These are phyloP conservation scores for Kodamaea fukazawae DNA, from an alignment of 805 yeast genomes.

Conservation along the genomic window DNA sequence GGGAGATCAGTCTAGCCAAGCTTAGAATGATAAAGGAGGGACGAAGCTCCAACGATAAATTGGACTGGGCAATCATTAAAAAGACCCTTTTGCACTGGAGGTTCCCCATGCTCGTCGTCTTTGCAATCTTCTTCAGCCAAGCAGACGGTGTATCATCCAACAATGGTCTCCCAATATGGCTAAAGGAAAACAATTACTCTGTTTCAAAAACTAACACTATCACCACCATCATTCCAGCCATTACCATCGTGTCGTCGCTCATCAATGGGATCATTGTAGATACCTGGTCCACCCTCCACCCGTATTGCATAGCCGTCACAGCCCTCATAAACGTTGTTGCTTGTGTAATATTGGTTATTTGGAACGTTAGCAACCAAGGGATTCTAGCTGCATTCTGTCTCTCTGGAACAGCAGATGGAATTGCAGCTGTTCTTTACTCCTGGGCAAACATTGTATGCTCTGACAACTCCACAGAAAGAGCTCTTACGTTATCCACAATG, in stretches of 20 bases:
- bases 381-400: slow-evolving; percentile 25
- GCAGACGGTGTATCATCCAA: slow-evolving; percentile 31
- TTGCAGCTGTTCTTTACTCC: slow-evolving; percentile 24
- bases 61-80: slow-evolving; percentile 15
- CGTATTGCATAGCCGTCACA: slow-evolving; percentile 20
- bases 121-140: slow-evolving; percentile 31
- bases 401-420: slow-evolving; percentile 23
- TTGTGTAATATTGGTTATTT: slow-evolving; percentile 21
- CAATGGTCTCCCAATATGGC: slow-evolving; percentile 20
- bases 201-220: slow-evolving; percentile 47
- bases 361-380: slow-evolving; percentile 21
- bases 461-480: slow-evolving; percentile 20
- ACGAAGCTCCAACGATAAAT: slow-evolving; percentile 15
- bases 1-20: slow-evolving; percentile 10
- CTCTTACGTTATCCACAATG: slow-evolving; percentile 22
- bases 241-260: slow-evolving; percentile 27
- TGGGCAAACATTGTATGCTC: slow-evolving; percentile 25
- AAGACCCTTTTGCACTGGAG: slow-evolving; percentile 38
- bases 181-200: slow-evolving; percentile 30
- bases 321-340: slow-evolving; percentile 18
- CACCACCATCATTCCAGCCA: slow-evolving; percentile 56
- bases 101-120: slow-evolving; percentile 15
- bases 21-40: slow-evolving; percentile 20
- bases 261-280: slow-evolving; percentile 27
- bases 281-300: slow-evolving; percentile 22